A percentile compares a stretch with the other conserved stretches of the same genome.
phyloP scores from a whole-genome alignment of 2,329 filamentous ascomycete genomes.

The Neonectria ditissima region DNA sequence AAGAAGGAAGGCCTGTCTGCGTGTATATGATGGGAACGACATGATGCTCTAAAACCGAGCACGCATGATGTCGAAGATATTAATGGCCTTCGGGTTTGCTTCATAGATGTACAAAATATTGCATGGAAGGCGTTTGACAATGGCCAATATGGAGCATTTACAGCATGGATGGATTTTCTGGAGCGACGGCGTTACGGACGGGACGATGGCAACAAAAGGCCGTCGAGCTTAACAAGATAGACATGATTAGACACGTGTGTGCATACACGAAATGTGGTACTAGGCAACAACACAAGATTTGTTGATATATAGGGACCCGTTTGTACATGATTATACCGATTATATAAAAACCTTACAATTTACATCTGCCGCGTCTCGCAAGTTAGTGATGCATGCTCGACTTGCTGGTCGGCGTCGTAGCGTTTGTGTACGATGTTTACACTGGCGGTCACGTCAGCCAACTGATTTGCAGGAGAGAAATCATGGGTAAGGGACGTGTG shows the following conservation, averaged over 20 bases:
- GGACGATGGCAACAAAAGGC: background rate
- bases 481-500: slow-evolving; percentile 7
- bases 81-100: slow-evolving; percentile 4
- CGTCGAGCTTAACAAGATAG: slow-evolving; percentile 1
- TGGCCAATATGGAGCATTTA: background rate
- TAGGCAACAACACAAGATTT: background rate
- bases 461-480: background rate
- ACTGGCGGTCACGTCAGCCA: background rate
- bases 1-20: slow-evolving; percentile 17
- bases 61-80: slow-evolving; percentile 3
- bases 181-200: slow-evolving; percentile 19
- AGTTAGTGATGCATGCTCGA: too few relatives aligned
- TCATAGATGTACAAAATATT: slow-evolving; percentile 4
- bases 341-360: background rate
- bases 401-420: too few relatives aligned
- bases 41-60: slow-evolving; percentile 7
- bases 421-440: too few relatives aligned
- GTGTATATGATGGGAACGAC: slow-evolving; percentile 26
- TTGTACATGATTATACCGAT: background rate
- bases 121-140: slow-evolving; percentile 17
- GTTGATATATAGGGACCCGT: background rate
- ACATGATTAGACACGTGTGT: slow-evolving; percentile 7
- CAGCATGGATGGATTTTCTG: background rate
- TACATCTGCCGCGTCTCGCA: too few relatives aligned
- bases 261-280: background rate